Conservation (phyloP, 306 rosid species). For the Erythrophleum fordii region DNA sequence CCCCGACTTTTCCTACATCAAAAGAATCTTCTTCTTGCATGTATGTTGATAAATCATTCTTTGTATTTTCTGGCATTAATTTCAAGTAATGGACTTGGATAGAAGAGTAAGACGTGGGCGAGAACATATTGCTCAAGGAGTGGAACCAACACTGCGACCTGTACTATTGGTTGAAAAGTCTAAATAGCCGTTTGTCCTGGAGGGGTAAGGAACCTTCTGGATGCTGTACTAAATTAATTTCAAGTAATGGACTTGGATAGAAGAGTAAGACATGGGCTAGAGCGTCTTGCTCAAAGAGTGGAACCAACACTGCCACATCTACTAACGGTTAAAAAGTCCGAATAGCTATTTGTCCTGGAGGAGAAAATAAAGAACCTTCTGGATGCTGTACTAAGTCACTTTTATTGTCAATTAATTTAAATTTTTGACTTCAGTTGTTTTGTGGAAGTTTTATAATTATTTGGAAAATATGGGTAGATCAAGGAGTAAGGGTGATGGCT, state of each 20-base stretch:
- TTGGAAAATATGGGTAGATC: too few relatives aligned
- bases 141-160: slow-evolving; percentile 90
- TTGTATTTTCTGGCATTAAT: slow-evolving; percentile 25
- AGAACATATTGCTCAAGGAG: slow-evolving; percentile 96
- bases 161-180: too few relatives aligned
- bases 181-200: too few relatives aligned
- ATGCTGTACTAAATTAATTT: too few relatives aligned
- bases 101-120: slow-evolving; percentile 96
- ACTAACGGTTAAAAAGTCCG: slow-evolving; percentile 83
- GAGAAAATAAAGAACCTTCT: slow-evolving; percentile 97
- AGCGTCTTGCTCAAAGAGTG: slow-evolving; percentile 96
- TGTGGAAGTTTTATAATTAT: too few relatives aligned
- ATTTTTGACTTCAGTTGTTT: too few relatives aligned
- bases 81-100: slow-evolving; percentile 96
- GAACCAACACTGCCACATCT: slow-evolving; percentile 90
- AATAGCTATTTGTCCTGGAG: slow-evolving; percentile 81
- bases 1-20: neutral
- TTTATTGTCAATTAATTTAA: too few relatives aligned
- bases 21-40: slow-evolving; percentile 21
- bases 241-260: slow-evolving; percentile 98
- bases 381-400: too few relatives aligned
- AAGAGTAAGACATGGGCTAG: slow-evolving; percentile 94
- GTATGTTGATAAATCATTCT: slow-evolving; percentile 22
- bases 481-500: too few relatives aligned
- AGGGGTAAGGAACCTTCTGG: too few relatives aligned